These are phyloP conservation scores for Wickerhamiella siamensis DNA, from an alignment of 805 yeast species.

Conservation along the genomic window DNA sequence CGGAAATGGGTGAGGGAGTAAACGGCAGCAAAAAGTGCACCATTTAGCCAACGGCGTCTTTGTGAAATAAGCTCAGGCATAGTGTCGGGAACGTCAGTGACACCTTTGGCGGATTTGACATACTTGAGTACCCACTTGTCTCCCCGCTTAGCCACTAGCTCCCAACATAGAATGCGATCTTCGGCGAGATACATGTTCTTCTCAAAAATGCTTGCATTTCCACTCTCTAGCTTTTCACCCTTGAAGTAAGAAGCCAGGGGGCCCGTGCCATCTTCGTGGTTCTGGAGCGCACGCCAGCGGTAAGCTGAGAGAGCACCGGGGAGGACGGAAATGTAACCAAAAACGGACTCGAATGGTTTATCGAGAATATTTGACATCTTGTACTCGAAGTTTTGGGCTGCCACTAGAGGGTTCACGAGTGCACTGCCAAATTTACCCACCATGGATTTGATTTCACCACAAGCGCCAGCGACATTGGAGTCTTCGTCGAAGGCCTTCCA, in stretches of 20 bases:
- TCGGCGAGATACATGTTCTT: constrained; percentile 96
- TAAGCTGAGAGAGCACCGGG: constrained; percentile 98
- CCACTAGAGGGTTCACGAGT: constrained; percentile 73
- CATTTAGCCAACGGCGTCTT: constrained; percentile 93
- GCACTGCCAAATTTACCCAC: constrained; percentile 46
- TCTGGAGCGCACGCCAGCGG: constrained; percentile 62
- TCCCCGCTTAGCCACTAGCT: constrained; percentile 70
- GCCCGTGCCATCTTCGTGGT: constrained; percentile 54
- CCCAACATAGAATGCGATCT: constrained; percentile 90
- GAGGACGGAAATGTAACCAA: constrained; percentile 86
- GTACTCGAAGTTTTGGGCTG: constrained; percentile 94
- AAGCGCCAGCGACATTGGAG: constrained; percentile 86
- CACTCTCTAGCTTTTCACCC: constrained; percentile 71
- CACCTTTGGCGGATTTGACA: constrained; percentile 78
- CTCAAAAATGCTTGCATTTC: constrained; percentile 68
- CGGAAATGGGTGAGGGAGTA: constrained; percentile 70
- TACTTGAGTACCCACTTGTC: constrained; percentile 69
- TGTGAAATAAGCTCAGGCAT: constrained; percentile 80
- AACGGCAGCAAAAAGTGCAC: constrained; percentile 88
- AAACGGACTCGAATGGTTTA: constrained; percentile 88
- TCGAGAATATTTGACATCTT: constrained; percentile 90
- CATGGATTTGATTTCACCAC: constrained; percentile 90
- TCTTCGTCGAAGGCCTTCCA: constrained; percentile 74
- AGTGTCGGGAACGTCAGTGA: constrained; percentile 88
- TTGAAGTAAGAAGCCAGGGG: constrained; percentile 84